Base-by-base conservation (phyloP, 169 alveolate species). In the Eimeria zaria region DNA sequence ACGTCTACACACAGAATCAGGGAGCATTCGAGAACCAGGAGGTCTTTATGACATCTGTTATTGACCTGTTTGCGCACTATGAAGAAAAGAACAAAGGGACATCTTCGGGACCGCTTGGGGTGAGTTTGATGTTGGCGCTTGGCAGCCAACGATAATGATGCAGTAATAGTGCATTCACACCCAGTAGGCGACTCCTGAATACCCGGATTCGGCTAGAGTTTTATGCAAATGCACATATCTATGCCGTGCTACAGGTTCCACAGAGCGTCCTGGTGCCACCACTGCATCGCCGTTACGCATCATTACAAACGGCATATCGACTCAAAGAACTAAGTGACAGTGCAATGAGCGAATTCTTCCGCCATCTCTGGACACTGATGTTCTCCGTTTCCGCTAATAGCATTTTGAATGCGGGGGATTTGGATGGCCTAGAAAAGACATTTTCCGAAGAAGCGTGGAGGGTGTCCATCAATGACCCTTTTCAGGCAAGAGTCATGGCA, bases 311-410 rank as follows among this genome's bases (percentile, higher is more conserved):
- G 55, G 69, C 46, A 22, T 51, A 60, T 39, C 81, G 94, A 36
- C 64, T 87, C 48, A 60, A 41, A 64, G 83, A 60, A 44, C 94
- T 87, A 62, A 87, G 39, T 2, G 94, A 87, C 12, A 87, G 83
- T 44, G 83, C 94, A 60, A 87, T 87, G 94, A 39, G 46, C 46
- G 20, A 62, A 0, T 87, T 87, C 83, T 87, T 64, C 74, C 78
- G 81, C 46, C 94, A 87, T 51, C 36, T 87, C 22, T 87, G 94
- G 94, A 87, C 83, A 27, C 94, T 87, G 33, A 39, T 87, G 16
- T 87, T 87, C 62, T 87, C 94, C n/a, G 94, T 87, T 20, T 87
- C 94, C 46, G 94, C 94, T 22, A 60, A 87, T 67, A 87, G 64
- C 83, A 62, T 87, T 8, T n/a, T 87, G 94, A 87, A 87, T 48